These are phyloP conservation scores for Clathrus columnatus DNA, from an alignment of 768 basidiomycete species.

Conservation along the genomic window DNA sequence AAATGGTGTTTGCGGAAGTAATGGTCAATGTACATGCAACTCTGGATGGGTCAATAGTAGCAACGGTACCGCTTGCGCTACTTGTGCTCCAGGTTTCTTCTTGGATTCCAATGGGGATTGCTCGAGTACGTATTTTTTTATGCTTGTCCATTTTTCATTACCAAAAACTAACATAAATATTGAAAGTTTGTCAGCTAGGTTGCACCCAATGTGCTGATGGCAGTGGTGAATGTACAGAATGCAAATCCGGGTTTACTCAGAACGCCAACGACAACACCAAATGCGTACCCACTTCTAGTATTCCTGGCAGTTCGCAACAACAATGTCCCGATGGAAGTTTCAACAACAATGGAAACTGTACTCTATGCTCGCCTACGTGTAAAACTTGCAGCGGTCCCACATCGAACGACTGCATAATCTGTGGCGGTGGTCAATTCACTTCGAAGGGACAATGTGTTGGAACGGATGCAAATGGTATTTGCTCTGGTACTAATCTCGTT, in stretches of 20 bases:
- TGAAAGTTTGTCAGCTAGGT: constrained; percentile 59
- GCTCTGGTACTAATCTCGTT: constrained; percentile 58
- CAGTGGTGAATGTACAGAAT: constrained; percentile 63
- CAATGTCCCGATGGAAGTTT: constrained; percentile 63
- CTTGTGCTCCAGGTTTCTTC: constrained; percentile 73
- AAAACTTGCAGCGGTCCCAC: constrained; percentile 60
- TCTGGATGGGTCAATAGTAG: constrained; percentile 62
- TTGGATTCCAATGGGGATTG: constrained; percentile 61
- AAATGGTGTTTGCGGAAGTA: constrained; percentile 65
- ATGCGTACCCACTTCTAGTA: constrained; percentile 46
- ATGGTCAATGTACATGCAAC: constrained; percentile 68
- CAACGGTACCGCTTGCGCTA: constrained; percentile 70
- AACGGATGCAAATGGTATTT: constrained; percentile 60
- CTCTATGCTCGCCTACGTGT: constrained; percentile 55
- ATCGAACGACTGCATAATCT: constrained; percentile 64
- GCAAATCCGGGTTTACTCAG: constrained; percentile 61
- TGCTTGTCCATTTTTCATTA: constrained; percentile 5
- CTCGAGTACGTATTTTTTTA: constrained; percentile 37
- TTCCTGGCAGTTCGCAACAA: constrained; percentile 27
- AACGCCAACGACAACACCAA: constrained; percentile 56
- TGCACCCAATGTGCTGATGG: constrained; percentile 61
- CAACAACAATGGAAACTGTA: constrained; percentile 41
- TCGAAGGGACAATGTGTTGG: constrained; percentile 66
- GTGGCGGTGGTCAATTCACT: constrained; percentile 49
- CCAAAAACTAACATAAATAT: not conserved